Evolutionary conservation across 768 basidiomycete species (phyloP).

Genomic region (Leccinum boreale): DNA sequence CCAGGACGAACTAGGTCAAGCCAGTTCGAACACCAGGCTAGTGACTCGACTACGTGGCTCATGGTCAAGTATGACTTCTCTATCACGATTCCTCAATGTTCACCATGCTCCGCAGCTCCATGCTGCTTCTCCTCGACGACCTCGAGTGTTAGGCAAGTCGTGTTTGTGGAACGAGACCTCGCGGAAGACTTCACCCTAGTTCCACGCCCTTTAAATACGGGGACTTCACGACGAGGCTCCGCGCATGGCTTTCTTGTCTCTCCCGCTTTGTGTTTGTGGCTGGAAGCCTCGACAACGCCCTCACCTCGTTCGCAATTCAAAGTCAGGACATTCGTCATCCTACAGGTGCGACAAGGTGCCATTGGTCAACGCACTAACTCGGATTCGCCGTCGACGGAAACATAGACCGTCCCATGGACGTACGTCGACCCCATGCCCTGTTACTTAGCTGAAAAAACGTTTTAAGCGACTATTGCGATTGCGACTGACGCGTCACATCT

Average conservation of each 20-base stretch:
- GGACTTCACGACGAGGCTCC: slow-evolving; percentile 11
- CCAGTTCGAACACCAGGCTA: neutral
- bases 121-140: slow-evolving; percentile 16
- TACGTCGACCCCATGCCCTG: slow-evolving; percentile 14
- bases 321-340: slow-evolving; percentile 19
- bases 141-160: slow-evolving; percentile 17
- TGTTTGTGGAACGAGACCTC: slow-evolving; percentile 20
- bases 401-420: slow-evolving; percentile 10
- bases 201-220: slow-evolving; percentile 28
- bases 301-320: slow-evolving; percentile 30
- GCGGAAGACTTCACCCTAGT: slow-evolving; percentile 12
- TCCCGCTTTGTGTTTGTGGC: slow-evolving; percentile 22
- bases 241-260: slow-evolving; percentile 24
- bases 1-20: slow-evolving; percentile 6
- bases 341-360: slow-evolving; percentile 16
- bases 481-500: slow-evolving; percentile 6
- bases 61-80: slow-evolving; percentile 7
- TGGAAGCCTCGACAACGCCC: slow-evolving; percentile 23
- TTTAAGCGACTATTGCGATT: slow-evolving; percentile 15
- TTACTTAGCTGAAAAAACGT: slow-evolving; percentile 14
- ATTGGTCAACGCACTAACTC: slow-evolving; percentile 7
- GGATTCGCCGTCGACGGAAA: slow-evolving; percentile 18
- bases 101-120: slow-evolving; percentile 23
- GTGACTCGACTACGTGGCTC: slow-evolving; percentile 2
- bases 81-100: slow-evolving; percentile 7